Conservation (phyloP, 371 early-diverging fungal species). For the Cokeromyces recurvatus region DNA sequence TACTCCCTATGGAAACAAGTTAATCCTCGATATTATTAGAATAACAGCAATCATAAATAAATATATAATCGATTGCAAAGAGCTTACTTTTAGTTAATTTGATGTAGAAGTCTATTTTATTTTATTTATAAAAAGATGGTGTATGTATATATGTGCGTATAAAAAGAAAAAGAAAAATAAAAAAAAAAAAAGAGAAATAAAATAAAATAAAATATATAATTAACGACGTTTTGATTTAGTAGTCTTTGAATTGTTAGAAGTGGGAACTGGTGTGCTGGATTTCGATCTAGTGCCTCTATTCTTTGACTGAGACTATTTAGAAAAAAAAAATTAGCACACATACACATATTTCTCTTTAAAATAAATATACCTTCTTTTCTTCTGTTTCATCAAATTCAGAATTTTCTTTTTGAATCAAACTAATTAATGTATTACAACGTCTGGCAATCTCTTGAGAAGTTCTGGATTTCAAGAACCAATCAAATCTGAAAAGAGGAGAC, state of each 20-base stretch:
- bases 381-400: constrained; percentile 43
- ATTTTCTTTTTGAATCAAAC: constrained; percentile 61
- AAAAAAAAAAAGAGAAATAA: no score
- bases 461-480: constrained; percentile 96
- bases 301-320: constrained; percentile 14
- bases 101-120: no score
- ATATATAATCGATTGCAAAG: no score
- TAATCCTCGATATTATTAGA: no score
- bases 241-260: constrained; percentile 1
- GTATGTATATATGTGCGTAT: no score
- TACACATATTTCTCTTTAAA: background rate
- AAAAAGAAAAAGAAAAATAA: no score
- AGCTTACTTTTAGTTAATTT: no score
- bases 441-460: constrained; percentile 77
- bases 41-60: no score
- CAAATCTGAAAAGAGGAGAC: constrained; percentile 87
- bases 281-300: constrained; percentile 15
- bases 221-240: constrained; percentile 28
- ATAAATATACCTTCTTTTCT: constrained; percentile 32
- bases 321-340: background rate
- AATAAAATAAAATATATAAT: no score
- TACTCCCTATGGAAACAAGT: no score
- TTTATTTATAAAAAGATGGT: no score
- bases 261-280: constrained; percentile 16
- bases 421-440: constrained; percentile 77